Evolutionary conservation across 148 eudicot species (phyloP), one percentile per base, ranked within the genome.

Genomic region (Suaeda aralocaspica): DNA sequence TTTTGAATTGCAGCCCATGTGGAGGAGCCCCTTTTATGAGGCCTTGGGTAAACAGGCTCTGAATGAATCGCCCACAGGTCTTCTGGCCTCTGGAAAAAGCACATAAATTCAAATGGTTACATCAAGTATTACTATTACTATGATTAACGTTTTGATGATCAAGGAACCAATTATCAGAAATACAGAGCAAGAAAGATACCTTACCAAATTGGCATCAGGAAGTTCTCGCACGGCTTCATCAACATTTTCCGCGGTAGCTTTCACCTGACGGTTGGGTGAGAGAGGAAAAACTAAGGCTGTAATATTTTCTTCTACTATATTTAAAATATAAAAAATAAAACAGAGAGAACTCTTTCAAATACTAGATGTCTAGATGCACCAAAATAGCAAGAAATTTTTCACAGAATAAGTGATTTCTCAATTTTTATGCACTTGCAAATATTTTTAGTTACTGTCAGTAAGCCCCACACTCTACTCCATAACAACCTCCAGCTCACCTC

Each of bases 181-280:
- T 67, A 57, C 49, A 72, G 79, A 78, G 77, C 66, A 78, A 81
- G 85, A 80, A 63, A 82, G 84, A 78, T 91, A 91, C 91, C 91
- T 87, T 94, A 94, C 99, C 97, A 72, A 83, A 84, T 94, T 94
- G 84, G 99, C 97, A 85, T 94, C 99, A 74, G 97, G 99, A 74
- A 94, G 99, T 83, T 94, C 99, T 76, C 96, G 87, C 79, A 91
- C 99, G 69, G 99, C 99, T 76, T 87, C 99, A 78, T 94, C 78
- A 57, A 94, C 96, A 82, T 94, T 89, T 82, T 86, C 92, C 55
- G 99, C 99, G 6, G 99, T 94, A 72, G 97, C 93, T 82, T 91
- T 94, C 62, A 94, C 99, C 99, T 94, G 78, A 50, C 50, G 74
- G 24, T 53, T 64, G 53, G 28, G 18, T 19, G 60, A 34, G 24